Percentiles rank a stretch among this genome's conserved stretches.
Conservation (phyloP, 2,329 filamentous ascomycete genomes). For the Lojkania enalia region DNA sequence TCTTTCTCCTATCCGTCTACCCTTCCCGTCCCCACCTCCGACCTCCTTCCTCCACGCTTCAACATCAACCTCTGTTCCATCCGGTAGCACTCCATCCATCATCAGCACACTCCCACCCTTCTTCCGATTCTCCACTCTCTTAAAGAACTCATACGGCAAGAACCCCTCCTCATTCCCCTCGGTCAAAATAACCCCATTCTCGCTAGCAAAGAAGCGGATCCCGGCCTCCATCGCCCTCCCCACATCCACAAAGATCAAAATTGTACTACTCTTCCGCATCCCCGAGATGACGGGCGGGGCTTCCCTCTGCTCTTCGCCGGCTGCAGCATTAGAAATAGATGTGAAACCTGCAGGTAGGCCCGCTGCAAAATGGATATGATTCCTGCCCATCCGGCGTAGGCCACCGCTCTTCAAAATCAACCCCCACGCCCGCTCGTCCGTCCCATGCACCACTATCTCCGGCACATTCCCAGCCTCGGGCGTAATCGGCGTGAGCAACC, state of each 20-base stretch:
- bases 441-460: slow-evolving; percentile 77
- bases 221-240: slow-evolving; percentile 62
- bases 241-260: slow-evolving; percentile 75
- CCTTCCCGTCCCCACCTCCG: slow-evolving; percentile 17
- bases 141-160: slow-evolving; percentile 60
- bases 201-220: slow-evolving; percentile 70
- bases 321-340: slow-evolving; percentile 23
- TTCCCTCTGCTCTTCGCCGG: slow-evolving; percentile 20
- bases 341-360: slow-evolving; percentile 62
- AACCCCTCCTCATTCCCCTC: slow-evolving; percentile 53
- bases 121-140: slow-evolving; percentile 67
- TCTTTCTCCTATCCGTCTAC: slow-evolving; percentile 26
- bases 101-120: slow-evolving; percentile 67
- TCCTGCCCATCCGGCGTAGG: slow-evolving; percentile 77
- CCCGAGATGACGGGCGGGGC: slow-evolving; percentile 68
- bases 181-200: slow-evolving; percentile 54
- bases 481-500: slow-evolving; percentile 69
- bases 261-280: slow-evolving; percentile 68
- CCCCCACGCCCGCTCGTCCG: slow-evolving; percentile 79
- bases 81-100: slow-evolving; percentile 65
- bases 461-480: slow-evolving; percentile 61
- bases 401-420: slow-evolving; percentile 76
- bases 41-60: slow-evolving; percentile 43
- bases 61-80: slow-evolving; percentile 41
- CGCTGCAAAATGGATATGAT: slow-evolving; percentile 87